These are phyloP conservation scores for Phytophthora pseudosyringae DNA, from an alignment of 352 stramenopile species.

Conservation along the genomic window DNA sequence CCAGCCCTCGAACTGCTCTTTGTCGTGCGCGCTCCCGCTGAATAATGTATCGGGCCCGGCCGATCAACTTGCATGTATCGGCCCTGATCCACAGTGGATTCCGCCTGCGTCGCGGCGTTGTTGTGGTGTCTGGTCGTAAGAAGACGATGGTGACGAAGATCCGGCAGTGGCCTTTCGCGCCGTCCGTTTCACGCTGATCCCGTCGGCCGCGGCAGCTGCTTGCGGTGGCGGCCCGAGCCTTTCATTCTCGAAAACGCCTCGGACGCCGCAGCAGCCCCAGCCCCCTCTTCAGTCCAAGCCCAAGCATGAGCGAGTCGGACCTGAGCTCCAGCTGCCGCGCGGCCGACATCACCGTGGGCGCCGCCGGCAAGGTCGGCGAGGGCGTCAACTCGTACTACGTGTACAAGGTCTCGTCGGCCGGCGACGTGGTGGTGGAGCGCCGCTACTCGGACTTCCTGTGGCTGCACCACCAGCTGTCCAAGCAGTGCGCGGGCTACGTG, in stretches of 20 bases:
- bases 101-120: constrained; percentile 10
- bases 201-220: constrained; percentile 18
- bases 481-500: constrained; percentile 84
- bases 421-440: constrained; percentile 67
- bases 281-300: not conserved
- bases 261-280: not conserved
- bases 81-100: too few relatives aligned
- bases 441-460: constrained; percentile 89
- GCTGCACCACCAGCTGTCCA: constrained; percentile 75
- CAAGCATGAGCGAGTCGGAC: constrained; percentile 32
- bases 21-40: too few relatives aligned
- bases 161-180: constrained; percentile 28
- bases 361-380: constrained; percentile 80
- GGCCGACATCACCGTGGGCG: constrained; percentile 60
- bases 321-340: constrained; percentile 19
- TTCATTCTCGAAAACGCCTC: constrained; percentile 35
- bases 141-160: constrained; percentile 16
- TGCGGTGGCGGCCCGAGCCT: not conserved
- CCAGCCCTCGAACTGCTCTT: too few relatives aligned
- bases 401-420: constrained; percentile 76
- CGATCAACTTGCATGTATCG: not conserved
- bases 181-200: constrained; percentile 38
- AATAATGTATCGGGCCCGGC: too few relatives aligned
- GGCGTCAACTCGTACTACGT: constrained; percentile 88
- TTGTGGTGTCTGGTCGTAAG: constrained; percentile 24